These are phyloP conservation scores for Fusarium acutatum DNA, from an alignment of 2,329 filamentous ascomycete genomes.

Conservation along the genomic window DNA sequence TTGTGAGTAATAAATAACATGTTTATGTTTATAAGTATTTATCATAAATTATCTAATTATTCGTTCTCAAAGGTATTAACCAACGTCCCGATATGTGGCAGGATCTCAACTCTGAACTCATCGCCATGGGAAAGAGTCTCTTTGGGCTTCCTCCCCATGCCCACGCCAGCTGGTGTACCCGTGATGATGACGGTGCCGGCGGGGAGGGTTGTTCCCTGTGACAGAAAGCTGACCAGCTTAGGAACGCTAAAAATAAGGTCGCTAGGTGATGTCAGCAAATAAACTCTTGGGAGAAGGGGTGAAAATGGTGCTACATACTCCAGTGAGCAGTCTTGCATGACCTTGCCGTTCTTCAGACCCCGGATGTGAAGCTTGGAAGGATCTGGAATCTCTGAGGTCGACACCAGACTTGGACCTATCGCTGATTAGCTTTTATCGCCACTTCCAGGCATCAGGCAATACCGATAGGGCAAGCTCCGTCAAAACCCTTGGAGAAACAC, in stretches of 20 bases:
- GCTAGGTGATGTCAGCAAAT: constrained; percentile 38
- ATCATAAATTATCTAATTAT: rapidly evolving
- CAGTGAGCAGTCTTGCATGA: background rate
- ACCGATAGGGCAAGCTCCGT: constrained; percentile 12
- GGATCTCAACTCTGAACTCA: constrained; percentile 54
- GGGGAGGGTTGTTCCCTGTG: constrained; percentile 54
- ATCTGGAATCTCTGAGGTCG: background rate
- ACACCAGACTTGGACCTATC: background rate
- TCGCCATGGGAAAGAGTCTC: constrained; percentile 51
- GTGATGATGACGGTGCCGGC: constrained; percentile 54
- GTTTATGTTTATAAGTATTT: rapidly evolving
- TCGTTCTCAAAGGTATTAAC: constrained; percentile 42
- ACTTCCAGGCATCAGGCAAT: rapidly evolving
- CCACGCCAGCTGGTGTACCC: constrained; percentile 54
- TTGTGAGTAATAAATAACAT: rapidly evolving
- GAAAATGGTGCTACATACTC: background rate
- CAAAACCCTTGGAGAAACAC: constrained; percentile 12
- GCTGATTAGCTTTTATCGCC: background rate
- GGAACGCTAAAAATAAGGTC: constrained; percentile 64
- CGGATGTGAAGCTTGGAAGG: background rate
- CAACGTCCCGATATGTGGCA: constrained; percentile 54
- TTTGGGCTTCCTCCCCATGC: constrained; percentile 49
- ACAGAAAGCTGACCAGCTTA: constrained; percentile 53
- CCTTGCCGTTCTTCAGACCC: background rate
- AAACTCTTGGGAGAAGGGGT: rapidly evolving